Evolutionary conservation across 129 eudicot genomes (phyloP).

Genomic region (Sambucus nigra): DNA sequence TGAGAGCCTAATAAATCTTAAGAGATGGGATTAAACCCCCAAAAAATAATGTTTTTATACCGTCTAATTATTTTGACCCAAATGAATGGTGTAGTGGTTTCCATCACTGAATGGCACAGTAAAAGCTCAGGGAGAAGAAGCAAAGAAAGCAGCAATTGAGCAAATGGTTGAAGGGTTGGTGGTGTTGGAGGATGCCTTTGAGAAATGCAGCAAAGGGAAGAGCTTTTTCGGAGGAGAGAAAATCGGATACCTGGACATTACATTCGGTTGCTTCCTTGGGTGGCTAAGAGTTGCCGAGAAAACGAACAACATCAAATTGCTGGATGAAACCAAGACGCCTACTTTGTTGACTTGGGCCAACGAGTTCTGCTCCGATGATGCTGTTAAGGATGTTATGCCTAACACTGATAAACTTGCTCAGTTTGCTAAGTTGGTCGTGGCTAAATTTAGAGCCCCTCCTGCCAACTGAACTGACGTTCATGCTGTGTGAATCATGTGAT

Average conservation of each 20-base stretch:
- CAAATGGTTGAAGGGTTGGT: conserved; percentile 11
- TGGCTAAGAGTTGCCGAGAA: conserved; percentile 22
- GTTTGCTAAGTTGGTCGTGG: conserved; percentile 1
- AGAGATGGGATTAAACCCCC: no score
- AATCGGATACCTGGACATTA: conserved; percentile 35
- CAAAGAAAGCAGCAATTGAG: conserved; percentile 12
- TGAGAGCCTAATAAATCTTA: no score
- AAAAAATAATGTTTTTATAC: no score
- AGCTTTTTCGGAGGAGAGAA: conserved; percentile 36
- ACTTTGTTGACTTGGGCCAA: conserved; percentile 19
- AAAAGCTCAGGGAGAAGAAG: conserved; percentile 14
- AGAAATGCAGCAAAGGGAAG: conserved; percentile 34
- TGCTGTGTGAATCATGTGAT: no score
- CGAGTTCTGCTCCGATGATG: conserved; percentile 14
- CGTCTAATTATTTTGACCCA: no score
- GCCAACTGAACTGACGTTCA: neutral
- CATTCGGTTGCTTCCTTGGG: conserved; percentile 26
- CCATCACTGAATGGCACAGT: conserved; percentile 12
- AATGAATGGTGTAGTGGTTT: conserved; percentile 21
- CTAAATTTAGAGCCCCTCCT: conserved; percentile 4
- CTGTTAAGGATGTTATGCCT: conserved; percentile 22
- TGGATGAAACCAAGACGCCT: conserved; percentile 23
- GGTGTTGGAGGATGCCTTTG: conserved; percentile 32
- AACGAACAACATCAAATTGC: conserved; percentile 1
- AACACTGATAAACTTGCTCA: conserved; percentile 18